Base-by-base conservation (phyloP, 129 eudicot species). In the Artemisia annua region DNA sequence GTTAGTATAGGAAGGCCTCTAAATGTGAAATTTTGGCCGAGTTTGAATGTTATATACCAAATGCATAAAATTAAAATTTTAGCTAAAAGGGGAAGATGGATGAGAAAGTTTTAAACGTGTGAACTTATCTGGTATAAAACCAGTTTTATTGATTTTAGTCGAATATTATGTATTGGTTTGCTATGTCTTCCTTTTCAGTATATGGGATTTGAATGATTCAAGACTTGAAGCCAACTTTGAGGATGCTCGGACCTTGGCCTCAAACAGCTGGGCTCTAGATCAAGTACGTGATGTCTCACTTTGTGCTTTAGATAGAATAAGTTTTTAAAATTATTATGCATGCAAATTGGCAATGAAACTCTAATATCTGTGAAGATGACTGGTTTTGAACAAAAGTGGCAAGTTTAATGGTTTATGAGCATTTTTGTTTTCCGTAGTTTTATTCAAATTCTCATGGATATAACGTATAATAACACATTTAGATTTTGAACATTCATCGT, bases 201-300 rank as follows among this genome's bases (percentile, higher is more conserved):
- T 95, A 66, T 95, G 96, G 99, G 96, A 90, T 72, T 86, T 92
- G 90, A 83, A 81, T 67, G 89, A 83, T 48, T 81, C 82, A 13
- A 82, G 69, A 69, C 71, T 69, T 67, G 96, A 84, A 77, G 99
- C 83, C 46, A 89, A 83, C 70, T 88, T 95, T 15, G 85, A 80
- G 71, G 91, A 88, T 77, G 97, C 98, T 48, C 97, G 98, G 24
- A 12, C 78, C 22, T 77, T 90, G 80, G 96, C 97, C 61, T 90
- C 98, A 24, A 84, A 90, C 24, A 84, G 91, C 82, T 94, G 98
- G 98, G 56, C 75, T 24, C 54, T 67, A 30, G 89, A 88, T 61
- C 80, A 84, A 12, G 97, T 91, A 85, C 12, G 80, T 63, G 9
- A 46, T 48, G 4, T 63, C 53, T 5, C 35, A 28, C 22, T 15